Conservation (phyloP, 1,139 yeast genomes). For the Lodderomyces pseudojiufengensis region DNA sequence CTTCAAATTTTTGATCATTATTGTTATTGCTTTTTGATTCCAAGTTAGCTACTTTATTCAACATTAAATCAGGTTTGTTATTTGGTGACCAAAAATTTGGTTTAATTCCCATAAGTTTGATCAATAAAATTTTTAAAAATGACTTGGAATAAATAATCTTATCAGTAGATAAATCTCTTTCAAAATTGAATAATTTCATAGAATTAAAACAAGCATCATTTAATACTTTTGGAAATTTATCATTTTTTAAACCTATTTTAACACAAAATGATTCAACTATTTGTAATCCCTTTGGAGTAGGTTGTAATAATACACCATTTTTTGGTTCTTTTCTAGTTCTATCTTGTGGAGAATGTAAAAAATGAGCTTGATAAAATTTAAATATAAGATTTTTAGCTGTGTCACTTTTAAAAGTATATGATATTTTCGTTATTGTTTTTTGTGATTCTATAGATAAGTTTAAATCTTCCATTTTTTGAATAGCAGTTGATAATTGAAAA, state of each 20-base stretch:
- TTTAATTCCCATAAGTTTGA: slow-evolving; percentile 55
- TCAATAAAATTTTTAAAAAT: slow-evolving; percentile 63
- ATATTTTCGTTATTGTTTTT: slow-evolving; percentile 54
- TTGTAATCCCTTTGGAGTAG: slow-evolving; percentile 89
- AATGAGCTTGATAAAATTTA: slow-evolving; percentile 60
- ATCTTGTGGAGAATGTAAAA: slow-evolving; percentile 75
- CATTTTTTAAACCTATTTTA: slow-evolving; percentile 48
- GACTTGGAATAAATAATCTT: slow-evolving; percentile 61
- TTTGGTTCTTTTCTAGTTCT: slow-evolving; percentile 55
- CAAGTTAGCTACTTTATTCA: too few species aligned
- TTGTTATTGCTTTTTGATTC: background rate
- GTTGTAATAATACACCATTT: slow-evolving; percentile 53
- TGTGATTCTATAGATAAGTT: slow-evolving; percentile 45
- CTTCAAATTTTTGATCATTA: background rate
- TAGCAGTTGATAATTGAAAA: slow-evolving; percentile 53
- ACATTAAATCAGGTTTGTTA: slow-evolving; percentile 27
- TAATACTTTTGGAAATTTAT: slow-evolving; percentile 43
- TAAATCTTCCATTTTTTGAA: slow-evolving; percentile 48
- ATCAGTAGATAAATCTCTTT: slow-evolving; percentile 60
- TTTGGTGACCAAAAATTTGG: slow-evolving; percentile 72
- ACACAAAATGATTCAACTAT: slow-evolving; percentile 59
- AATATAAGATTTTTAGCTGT: slow-evolving; percentile 50
- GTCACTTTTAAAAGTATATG: slow-evolving; percentile 54
- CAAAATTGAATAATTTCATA: slow-evolving; percentile 67
- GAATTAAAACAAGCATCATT: slow-evolving; percentile 55